These are phyloP conservation scores for Ceratobasidium theobromae DNA, from an alignment of 1,284 basidiomycete genomes.

Conservation along the genomic window DNA sequence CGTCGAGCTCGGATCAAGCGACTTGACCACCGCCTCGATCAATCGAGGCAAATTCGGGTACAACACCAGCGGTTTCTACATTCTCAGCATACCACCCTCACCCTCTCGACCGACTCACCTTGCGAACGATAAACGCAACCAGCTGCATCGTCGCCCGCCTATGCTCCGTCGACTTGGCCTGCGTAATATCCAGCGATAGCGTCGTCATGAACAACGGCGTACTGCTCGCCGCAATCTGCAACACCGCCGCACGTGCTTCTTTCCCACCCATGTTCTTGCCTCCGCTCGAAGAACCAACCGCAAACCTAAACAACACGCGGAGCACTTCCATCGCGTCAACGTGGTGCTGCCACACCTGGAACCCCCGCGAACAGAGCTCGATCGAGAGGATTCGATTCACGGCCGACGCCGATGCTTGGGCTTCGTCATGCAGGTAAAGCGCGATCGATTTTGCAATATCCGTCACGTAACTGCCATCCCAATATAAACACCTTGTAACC, in stretches of 20 bases:
- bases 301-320: conserved; percentile 79
- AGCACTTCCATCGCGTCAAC: conserved; percentile 89
- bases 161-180: conserved; percentile 74
- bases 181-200: conserved; percentile 85
- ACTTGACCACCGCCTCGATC: conserved; percentile 95
- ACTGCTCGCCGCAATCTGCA: conserved; percentile 82
- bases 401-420: conserved; percentile 44
- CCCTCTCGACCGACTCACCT: conserved; percentile 49
- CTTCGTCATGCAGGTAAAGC: conserved; percentile 71
- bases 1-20: conserved; percentile 87
- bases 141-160: conserved; percentile 90
- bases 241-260: conserved; percentile 76
- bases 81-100: background rate
- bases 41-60: conserved; percentile 84
- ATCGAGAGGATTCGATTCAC: conserved; percentile 74
- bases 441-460: conserved; percentile 83
- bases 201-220: conserved; percentile 96
- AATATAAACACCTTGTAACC: background rate
- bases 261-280: conserved; percentile 66
- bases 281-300: conserved; percentile 54
- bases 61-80: conserved; percentile 79
- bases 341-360: conserved; percentile 92
- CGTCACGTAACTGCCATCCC: conserved; percentile 64
- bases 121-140: conserved; percentile 90
- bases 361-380: conserved; percentile 87